Evolutionary conservation across 2,329 filamentous ascomycete species (phyloP).

Genomic region (Curvularia sp.): DNA sequence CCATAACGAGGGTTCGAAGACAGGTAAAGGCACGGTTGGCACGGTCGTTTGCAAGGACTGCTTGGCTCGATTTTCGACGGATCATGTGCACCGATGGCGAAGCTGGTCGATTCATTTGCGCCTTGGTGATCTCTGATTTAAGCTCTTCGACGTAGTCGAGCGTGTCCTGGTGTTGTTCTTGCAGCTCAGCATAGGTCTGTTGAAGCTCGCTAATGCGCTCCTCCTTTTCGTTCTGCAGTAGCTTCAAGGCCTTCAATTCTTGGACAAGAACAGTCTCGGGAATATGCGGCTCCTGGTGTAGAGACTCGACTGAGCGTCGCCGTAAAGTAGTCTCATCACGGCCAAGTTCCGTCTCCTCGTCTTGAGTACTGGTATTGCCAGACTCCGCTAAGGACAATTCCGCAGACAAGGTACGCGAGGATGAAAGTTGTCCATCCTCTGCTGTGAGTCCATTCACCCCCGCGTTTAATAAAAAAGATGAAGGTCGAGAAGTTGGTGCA

Average conservation of each 20-base stretch:
- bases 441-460: constrained; percentile 72
- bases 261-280: constrained; percentile 43
- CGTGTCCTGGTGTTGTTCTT: constrained; percentile 80
- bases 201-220: constrained; percentile 74
- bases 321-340: constrained; percentile 65
- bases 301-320: constrained; percentile 33
- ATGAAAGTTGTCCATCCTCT: constrained; percentile 73
- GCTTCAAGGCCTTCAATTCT: constrained; percentile 76
- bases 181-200: constrained; percentile 81
- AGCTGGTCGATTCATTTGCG: constrained; percentile 69
- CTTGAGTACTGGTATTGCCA: constrained; percentile 44
- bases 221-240: constrained; percentile 78
- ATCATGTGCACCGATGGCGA: constrained; percentile 77
- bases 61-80: constrained; percentile 91
- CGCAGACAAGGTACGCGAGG: constrained; percentile 90
- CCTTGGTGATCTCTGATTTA: constrained; percentile 82
- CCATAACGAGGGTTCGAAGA: constrained; percentile 83
- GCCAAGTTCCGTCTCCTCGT: constrained; percentile 60
- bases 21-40: constrained; percentile 91
- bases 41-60: constrained; percentile 83
- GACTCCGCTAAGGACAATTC: constrained; percentile 89
- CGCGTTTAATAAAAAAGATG: constrained; percentile 84
- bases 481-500: constrained; percentile 68
- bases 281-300: constrained; percentile 21
- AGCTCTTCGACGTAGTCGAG: constrained; percentile 89